phyloP scores from a whole-genome alignment of 495 filamentous ascomycete genomes.

The Parachaetomium inaequale region DNA sequence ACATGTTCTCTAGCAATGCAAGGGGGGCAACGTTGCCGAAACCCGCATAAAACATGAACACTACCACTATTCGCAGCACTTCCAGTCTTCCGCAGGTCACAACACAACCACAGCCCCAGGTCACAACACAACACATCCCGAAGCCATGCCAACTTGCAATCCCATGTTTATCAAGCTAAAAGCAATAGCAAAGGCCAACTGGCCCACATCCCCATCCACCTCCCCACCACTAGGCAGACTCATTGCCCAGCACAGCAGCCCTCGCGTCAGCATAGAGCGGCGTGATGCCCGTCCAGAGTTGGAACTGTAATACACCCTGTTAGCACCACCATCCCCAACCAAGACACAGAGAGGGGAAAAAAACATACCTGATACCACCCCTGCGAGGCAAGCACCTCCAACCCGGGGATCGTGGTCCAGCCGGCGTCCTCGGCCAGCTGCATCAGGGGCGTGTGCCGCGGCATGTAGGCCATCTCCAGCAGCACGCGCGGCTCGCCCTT shows the following conservation, averaged over 20 bases:
- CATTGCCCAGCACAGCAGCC: conserved; percentile 45
- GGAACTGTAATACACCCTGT: conserved; percentile 50
- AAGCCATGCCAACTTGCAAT: too few relatives aligned
- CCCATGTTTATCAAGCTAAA: too few relatives aligned
- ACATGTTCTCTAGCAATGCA: background rate
- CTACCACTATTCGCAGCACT: background rate
- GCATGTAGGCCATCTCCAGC: conserved; percentile 97
- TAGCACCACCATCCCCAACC: background rate
- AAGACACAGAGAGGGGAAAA: background rate
- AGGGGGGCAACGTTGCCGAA: background rate
- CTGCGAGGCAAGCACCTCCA: conserved; percentile 89
- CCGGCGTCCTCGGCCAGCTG: conserved; percentile 71
- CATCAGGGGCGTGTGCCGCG: conserved; percentile 79
- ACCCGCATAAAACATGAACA: background rate
- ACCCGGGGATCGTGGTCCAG: conserved; percentile 82
- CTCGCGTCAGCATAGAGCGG: conserved; percentile 65
- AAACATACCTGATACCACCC: conserved; percentile 65
- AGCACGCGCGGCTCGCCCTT: conserved; percentile 54
- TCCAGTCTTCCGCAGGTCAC: background rate
- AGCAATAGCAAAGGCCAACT: too few relatives aligned
- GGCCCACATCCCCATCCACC: background rate
- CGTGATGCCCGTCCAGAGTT: conserved; percentile 75
- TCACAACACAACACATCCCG: background rate
- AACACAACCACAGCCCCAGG: background rate
- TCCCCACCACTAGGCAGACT: background rate